These are phyloP conservation scores for Mucor circinelloides DNA, from an alignment of 371 early-diverging fungal genomes.

Conservation along the genomic window DNA sequence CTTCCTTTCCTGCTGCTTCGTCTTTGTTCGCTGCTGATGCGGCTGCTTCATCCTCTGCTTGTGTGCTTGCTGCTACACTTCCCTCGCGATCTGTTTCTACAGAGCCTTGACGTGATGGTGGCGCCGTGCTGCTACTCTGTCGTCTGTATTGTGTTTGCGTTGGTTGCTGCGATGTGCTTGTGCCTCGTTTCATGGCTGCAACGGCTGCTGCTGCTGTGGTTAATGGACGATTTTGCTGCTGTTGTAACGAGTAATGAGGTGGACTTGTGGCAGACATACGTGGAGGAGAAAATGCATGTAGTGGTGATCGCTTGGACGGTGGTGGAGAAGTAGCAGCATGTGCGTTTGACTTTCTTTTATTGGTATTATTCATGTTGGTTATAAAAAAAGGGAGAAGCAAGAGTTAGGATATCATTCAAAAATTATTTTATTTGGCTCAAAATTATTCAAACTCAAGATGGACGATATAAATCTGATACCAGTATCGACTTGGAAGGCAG, in stretches of 20 bases:
- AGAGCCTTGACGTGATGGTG: constrained; percentile 44
- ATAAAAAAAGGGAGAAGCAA: background rate
- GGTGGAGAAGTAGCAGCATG: constrained; percentile 26
- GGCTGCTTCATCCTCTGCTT: constrained; percentile 23
- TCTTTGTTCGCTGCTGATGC: constrained; percentile 41
- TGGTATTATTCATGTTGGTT: background rate
- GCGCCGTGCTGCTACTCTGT: constrained; percentile 20
- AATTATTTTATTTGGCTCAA: background rate
- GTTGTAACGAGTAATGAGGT: constrained; percentile 3
- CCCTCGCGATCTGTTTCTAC: constrained; percentile 49
- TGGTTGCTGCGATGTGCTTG: background rate
- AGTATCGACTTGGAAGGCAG: constrained; percentile 16
- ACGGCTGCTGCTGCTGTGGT: constrained; percentile 46
- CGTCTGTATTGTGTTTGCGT: constrained; percentile 15
- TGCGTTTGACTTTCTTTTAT: constrained; percentile 20
- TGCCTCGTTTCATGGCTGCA: constrained; percentile 37
- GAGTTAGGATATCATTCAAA: background rate
- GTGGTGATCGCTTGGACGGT: constrained; percentile 16
- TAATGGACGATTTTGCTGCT: constrained; percentile 28
- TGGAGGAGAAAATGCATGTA: constrained; percentile 35
- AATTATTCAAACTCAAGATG: constrained; percentile 2
- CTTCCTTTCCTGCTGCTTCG: constrained; percentile 21
- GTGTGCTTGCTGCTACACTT: constrained; percentile 17
- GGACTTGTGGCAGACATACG: constrained; percentile 30
- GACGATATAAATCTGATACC: background rate